Base-by-base conservation (phyloP, 2,329 filamentous ascomycete genomes). In the Hypoxylon sp. region DNA sequence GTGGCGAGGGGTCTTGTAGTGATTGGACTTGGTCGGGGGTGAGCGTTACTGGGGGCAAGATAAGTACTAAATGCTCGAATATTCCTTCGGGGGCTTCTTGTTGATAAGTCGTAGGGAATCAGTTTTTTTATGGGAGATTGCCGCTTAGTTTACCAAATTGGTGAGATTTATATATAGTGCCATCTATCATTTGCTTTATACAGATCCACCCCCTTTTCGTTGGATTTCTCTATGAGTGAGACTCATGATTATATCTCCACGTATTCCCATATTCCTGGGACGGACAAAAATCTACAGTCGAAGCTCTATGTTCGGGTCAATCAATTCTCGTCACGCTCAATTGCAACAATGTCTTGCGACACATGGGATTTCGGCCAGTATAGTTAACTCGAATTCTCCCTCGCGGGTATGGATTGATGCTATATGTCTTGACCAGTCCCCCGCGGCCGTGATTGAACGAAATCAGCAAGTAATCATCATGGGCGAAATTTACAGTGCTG, bases 61-160 rank as follows among this genome's bases (percentile, higher is more conserved):
- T 63, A 25, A 71, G 84, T 62, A 90, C 88, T 57, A 90, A 80
- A 37, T 86, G 84, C 88, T 87, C 92, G 59, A 93, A 74, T 41
- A 51, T 74, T 6, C 74, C 74, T 1, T 53, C 59, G 8, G 63
- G 68, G 6, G 70, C 71, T 51, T 70, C 72, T 32, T 75, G 74
- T 59, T 75, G 65, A 29, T n/a, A 50, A 32, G 30, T 3, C 30
- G 5, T 29, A 12, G 9, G 16, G 19, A 2, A n/a, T 25, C 7
- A 27, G n/a, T 19, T 21, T 9, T 3, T 21, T 16, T 1, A 21
- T 8, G n/a, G n/a, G 5, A n/a, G 3, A 7, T 39, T 6, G 6
- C n/a, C 7, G 34, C 34, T 39, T 6, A 19, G 5, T 3, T 37
- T 1, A 2, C 14, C n/a, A n/a, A 37, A 16, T 5, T 16, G 4